Conservation (phyloP, 2,329 filamentous ascomycete species). For the Apiospora rasikravindrae region DNA sequence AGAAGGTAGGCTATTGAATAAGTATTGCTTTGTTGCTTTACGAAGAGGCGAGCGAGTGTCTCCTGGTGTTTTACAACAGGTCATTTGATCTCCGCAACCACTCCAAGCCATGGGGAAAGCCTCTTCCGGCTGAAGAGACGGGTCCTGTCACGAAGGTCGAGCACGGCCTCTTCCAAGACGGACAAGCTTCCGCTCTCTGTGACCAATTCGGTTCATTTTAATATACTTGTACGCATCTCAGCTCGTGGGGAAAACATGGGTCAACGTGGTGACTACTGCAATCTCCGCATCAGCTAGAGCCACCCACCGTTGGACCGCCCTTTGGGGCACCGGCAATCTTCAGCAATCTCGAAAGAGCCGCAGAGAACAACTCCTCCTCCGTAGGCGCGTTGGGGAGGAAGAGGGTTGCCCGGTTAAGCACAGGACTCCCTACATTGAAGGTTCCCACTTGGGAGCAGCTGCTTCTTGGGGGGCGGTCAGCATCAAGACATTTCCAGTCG, state of each 20-base stretch:
- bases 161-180: conserved; percentile 28
- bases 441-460: conserved; percentile 35
- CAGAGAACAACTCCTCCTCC: conserved; percentile 36
- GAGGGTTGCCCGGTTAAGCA: conserved; percentile 39
- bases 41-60: conserved; percentile 22
- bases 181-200: conserved; percentile 40
- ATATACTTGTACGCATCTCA: conserved; percentile 46
- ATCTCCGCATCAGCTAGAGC: conserved; percentile 41
- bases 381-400: conserved; percentile 21
- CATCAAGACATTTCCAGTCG: conserved; percentile 32
- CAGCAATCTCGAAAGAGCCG: conserved; percentile 47
- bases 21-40: conserved; percentile 18
- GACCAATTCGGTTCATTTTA: conserved; percentile 42
- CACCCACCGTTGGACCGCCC: conserved; percentile 27
- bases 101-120: not conserved
- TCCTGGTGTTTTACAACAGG: conserved; percentile 20
- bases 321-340: conserved; percentile 26
- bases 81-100: conserved; percentile 24
- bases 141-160: conserved; percentile 23
- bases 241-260: conserved; percentile 45
- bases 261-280: conserved; percentile 47
- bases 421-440: conserved; percentile 31
- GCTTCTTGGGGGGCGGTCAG: conserved; percentile 37
- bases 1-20: conserved; percentile 23
- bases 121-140: conserved; percentile 22